Evolutionary conservation across 352 stramenopile species (phyloP).

Genomic region (Pelagophyceae sp.): DNA sequence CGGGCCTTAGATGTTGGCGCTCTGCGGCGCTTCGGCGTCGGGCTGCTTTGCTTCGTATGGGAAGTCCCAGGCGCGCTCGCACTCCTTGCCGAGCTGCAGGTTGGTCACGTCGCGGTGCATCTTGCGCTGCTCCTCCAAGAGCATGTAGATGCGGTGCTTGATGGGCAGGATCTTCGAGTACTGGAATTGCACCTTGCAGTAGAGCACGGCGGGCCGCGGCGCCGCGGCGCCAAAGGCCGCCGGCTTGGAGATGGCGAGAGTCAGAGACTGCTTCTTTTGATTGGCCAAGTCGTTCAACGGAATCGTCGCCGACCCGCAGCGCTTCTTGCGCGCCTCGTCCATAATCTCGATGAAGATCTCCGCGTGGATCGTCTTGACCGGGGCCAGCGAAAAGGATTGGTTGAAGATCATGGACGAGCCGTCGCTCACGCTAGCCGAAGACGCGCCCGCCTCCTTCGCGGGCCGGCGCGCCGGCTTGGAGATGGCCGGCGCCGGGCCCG

Average conservation of each 20-base stretch:
- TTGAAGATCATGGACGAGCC: neutral
- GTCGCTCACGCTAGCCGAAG: neutral
- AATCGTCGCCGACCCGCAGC: neutral
- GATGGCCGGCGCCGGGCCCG: neutral
- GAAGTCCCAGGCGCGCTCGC: conserved; percentile 11
- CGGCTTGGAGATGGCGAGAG: neutral
- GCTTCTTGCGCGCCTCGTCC: neutral
- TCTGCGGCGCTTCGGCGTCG: neutral
- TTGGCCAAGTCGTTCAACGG: neutral
- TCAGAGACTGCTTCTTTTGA: conserved; percentile 2
- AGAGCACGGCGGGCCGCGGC: neutral
- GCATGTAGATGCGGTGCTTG: neutral
- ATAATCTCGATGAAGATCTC: conserved; percentile 11
- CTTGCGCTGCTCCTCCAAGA: conserved; percentile 13
- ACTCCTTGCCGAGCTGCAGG: neutral
- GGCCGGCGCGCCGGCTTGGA: neutral
- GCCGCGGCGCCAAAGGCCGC: neutral
- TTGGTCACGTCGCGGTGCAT: conserved; percentile 12
- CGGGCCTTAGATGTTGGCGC: no score
- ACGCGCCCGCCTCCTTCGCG: neutral
- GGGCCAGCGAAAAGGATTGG: conserved; percentile 2
- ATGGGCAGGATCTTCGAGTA: conserved; percentile 18
- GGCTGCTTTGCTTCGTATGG: neutral
- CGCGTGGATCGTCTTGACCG: neutral
- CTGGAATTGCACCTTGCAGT: conserved; percentile 11